Percentiles rank a stretch among this genome's conserved stretches.
Evolutionary conservation across 768 basidiomycete genomes (phyloP).

Genomic region (Boletellus ananiceps): DNA sequence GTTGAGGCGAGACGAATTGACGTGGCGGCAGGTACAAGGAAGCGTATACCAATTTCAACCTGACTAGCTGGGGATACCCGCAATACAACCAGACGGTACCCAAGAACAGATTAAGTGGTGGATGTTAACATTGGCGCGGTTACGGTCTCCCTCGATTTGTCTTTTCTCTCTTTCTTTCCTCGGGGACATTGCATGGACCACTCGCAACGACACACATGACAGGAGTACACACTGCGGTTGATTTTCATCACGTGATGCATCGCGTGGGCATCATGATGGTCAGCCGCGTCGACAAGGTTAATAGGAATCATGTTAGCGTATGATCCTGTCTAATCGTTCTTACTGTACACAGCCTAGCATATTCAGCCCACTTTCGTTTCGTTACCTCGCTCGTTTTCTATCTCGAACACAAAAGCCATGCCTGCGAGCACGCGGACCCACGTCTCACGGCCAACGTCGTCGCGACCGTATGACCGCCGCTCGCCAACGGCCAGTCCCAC

Average conservation of each 20-base stretch:
- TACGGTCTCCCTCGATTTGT: constrained; percentile 7
- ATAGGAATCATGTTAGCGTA: constrained; percentile 13
- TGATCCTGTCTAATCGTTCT: constrained; percentile 14
- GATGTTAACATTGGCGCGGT: constrained; percentile 18
- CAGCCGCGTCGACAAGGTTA: constrained; percentile 22
- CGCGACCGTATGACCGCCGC: constrained; percentile 22
- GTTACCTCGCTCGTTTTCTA: too few species aligned
- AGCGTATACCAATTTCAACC: constrained; percentile 42
- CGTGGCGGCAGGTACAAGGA: constrained; percentile 33
- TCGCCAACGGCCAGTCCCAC: constrained; percentile 11
- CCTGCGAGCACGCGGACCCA: constrained; percentile 17
- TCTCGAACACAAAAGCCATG: constrained; percentile 10
- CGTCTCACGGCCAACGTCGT: constrained; percentile 4
- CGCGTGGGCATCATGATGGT: constrained; percentile 13
- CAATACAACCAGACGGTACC: constrained; percentile 52
- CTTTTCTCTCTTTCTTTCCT: not conserved
- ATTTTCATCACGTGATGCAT: constrained; percentile 30
- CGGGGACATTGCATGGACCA: not conserved
- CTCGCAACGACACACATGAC: not conserved
- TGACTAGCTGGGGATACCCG: constrained; percentile 40
- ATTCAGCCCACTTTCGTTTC: constrained; percentile 12
- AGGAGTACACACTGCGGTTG: constrained; percentile 7
- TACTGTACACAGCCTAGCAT: constrained; percentile 25
- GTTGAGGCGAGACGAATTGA: not conserved
- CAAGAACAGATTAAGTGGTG: constrained; percentile 44